Evolutionary conservation across 495 filamentous ascomycete species (phyloP), one percentile per base, ranked within the genome.

Genomic region (Neurospora intermedia): DNA sequence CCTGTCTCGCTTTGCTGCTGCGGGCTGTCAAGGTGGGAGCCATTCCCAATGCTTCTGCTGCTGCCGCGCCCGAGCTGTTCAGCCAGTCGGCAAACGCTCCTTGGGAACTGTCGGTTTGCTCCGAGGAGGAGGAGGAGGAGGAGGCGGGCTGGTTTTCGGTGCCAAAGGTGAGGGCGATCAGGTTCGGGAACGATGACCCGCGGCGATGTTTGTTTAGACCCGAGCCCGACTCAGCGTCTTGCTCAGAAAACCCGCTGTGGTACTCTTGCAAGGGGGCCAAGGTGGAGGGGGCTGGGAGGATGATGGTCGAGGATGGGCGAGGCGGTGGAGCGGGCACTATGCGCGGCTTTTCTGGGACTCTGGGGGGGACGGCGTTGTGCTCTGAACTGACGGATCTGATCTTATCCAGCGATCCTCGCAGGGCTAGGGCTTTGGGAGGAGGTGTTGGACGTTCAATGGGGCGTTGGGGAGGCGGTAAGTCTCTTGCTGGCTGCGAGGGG

Each of bases 141-240:
- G 71, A 45, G 71, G 69, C 75, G 79, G 81, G 71, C 78, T 76
- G 59, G 73, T 78, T 78, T 62, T 78, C 77, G 71, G 78, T 79
- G 66, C 78, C 74, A 69, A 80, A 78, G 59, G 76, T 69, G 4
- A 79, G 74, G 40, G 80, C 78, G 38, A 84, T 76, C 70, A 84
- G 62, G 70, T 78, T 81, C 9, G 83, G 81, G 18, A 81, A 81
- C 0, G 83, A 85, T 59, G 81, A 77, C 73, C 84, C 83, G n/a
- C 84, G 81, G 54, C 82, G 82, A 69, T 85, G 83, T 23, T 76
- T 73, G 62, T 66, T 71, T 46, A 73, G 69, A 20, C 41, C 78
- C 20, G 73, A 75, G 23, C 73, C 71, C 13, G 74, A 73, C 45
- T 70, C 74, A 74, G 73, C 73, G 72, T 79, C 78, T 69, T 75